Percentiles rank a stretch among this genome's conserved stretches.
These are phyloP conservation scores for Scheffersomyces segobiensis DNA, from an alignment of 1,139 yeast species.

Conservation along the genomic window DNA sequence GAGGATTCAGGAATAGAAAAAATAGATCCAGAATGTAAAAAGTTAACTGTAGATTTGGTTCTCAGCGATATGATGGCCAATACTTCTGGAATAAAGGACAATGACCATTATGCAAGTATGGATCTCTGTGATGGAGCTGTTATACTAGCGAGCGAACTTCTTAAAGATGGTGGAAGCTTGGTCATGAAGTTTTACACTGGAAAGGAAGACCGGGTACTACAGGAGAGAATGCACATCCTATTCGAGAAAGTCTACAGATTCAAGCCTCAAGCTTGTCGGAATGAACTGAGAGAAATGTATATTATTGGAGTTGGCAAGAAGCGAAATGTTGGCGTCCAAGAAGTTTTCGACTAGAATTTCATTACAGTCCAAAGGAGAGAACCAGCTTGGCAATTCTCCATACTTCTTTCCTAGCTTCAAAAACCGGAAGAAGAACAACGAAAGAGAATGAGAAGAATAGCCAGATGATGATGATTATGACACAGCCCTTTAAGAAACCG, in stretches of 20 bases:
- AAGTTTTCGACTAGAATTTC: constrained; percentile 11
- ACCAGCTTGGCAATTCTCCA: constrained; percentile 9
- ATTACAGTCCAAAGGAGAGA: not conserved
- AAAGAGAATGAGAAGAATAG: constrained; percentile 16
- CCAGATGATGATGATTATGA: constrained; percentile 19
- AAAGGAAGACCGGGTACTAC: constrained; percentile 32
- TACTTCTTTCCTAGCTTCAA: constrained; percentile 15
- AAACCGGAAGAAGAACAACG: constrained; percentile 17
- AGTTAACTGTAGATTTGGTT: constrained; percentile 29
- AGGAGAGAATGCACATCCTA: constrained; percentile 23
- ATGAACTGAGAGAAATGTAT: constrained; percentile 43
- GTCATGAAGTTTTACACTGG: constrained; percentile 48
- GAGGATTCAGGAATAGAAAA: not conserved
- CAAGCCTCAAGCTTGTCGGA: constrained; percentile 41
- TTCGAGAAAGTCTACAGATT: constrained; percentile 34
- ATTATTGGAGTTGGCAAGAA: constrained; percentile 28
- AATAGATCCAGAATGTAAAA: not conserved
- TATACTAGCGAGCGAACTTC: constrained; percentile 26
- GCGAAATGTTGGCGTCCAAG: constrained; percentile 2
- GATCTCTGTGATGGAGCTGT: constrained; percentile 45
- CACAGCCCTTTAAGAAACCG: constrained; percentile 17
- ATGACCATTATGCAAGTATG: constrained; percentile 48
- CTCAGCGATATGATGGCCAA: constrained; percentile 54
- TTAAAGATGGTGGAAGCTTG: constrained; percentile 33
- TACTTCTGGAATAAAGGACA: constrained; percentile 43